Evolutionary conservation across 805 yeast species (phyloP).

Genomic region (Metschnikowia arizonensis): DNA sequence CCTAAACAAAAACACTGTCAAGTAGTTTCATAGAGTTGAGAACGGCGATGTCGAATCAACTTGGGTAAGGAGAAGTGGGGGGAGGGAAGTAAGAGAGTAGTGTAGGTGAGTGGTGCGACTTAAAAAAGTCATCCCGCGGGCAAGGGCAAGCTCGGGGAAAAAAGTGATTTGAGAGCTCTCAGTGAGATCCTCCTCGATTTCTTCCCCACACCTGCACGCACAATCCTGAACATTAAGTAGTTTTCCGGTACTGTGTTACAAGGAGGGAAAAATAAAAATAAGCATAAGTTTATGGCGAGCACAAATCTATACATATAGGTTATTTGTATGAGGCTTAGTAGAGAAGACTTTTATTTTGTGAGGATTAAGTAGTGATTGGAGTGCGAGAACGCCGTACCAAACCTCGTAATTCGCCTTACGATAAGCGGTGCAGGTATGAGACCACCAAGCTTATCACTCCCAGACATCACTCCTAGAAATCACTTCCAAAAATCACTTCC

Average conservation of each 20-base stretch:
- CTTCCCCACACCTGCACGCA: neutral
- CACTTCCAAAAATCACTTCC: no score
- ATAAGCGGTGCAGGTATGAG: constrained; percentile 1
- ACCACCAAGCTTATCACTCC: neutral
- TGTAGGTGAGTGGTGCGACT: neutral
- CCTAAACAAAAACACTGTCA: neutral
- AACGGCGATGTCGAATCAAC: neutral
- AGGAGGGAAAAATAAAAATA: no score
- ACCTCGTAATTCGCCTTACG: neutral
- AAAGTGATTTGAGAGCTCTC: neutral
- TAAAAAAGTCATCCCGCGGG: constrained; percentile 1
- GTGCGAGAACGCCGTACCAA: neutral
- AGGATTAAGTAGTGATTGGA: no score
- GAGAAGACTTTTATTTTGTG: no score
- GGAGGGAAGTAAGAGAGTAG: no score
- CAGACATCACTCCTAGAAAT: neutral
- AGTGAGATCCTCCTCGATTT: neutral
- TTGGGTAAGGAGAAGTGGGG: neutral
- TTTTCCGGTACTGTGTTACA: neutral
- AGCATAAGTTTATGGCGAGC: no score
- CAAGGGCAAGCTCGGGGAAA: neutral
- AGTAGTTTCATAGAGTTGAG: neutral
- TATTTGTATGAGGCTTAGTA: no score
- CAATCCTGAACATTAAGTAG: no score
- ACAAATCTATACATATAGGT: no score